Percentiles rank a stretch among this genome's conserved stretches.
Conservation (phyloP, 2,329 filamentous ascomycete genomes). For the Pyrenochaeta sp. region DNA sequence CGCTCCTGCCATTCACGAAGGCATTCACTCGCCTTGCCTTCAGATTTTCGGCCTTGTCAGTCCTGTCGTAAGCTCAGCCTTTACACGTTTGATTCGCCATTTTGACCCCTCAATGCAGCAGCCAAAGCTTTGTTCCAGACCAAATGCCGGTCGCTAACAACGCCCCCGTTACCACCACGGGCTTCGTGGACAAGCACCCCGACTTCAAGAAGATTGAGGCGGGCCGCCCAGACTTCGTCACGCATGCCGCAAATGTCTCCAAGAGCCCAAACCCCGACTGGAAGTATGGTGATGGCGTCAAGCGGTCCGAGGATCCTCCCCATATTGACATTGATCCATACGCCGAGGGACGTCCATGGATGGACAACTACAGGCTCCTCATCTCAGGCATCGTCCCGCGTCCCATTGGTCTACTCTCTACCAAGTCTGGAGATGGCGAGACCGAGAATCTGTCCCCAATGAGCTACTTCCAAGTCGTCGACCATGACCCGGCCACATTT, state of each 20-base stretch:
- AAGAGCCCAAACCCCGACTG: constrained; percentile 20
- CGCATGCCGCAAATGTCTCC: constrained; percentile 6
- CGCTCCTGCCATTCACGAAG: too few relatives aligned
- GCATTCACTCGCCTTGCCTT: too few relatives aligned
- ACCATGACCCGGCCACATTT: constrained; percentile 29
- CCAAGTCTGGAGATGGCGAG: constrained; percentile 15
- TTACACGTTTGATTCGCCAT: too few relatives aligned
- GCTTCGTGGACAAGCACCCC: too few relatives aligned
- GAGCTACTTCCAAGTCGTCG: constrained; percentile 37
- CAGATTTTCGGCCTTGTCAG: too few relatives aligned
- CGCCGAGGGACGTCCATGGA: constrained; percentile 13
- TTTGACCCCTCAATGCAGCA: too few relatives aligned
- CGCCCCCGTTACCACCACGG: too few relatives aligned
- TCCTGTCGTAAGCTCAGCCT: too few relatives aligned
- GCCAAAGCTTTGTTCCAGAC: too few relatives aligned
- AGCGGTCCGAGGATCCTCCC: background rate
- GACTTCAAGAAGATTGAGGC: constrained; percentile 9
- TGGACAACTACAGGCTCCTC: constrained; percentile 25
- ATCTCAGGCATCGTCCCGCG: constrained; percentile 21
- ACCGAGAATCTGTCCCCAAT: constrained; percentile 35
- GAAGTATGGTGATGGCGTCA: constrained; percentile 15
- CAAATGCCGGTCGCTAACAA: too few relatives aligned
- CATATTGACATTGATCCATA: constrained; percentile 25
- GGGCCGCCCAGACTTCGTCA: constrained; percentile 15
- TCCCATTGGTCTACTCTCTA: constrained; percentile 25